Evolutionary conservation across 345 rosid genomes (phyloP).

Genomic region (Garcia nutans): DNA sequence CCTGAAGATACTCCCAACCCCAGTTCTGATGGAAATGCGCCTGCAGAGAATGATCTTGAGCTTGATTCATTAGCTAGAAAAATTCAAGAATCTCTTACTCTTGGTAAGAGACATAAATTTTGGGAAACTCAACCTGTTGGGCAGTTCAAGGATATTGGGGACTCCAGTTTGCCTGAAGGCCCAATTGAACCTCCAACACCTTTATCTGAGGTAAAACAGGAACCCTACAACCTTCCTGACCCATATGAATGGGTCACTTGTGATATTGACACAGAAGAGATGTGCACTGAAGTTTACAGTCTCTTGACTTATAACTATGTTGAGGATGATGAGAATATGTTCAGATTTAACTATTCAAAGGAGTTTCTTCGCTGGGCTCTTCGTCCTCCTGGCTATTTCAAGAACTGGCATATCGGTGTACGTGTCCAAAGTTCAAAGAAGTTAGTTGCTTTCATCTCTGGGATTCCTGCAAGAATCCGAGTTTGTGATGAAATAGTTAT

Average conservation of each 20-base stretch:
- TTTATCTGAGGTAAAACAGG: slow-evolving; percentile 76
- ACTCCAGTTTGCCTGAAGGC: slow-evolving; percentile 68
- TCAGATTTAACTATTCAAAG: slow-evolving; percentile 90
- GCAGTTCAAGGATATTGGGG: slow-evolving; percentile 73
- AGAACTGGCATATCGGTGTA: slow-evolving; percentile 87
- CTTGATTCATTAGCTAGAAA: slow-evolving; percentile 61
- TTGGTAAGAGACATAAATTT: slow-evolving; percentile 61
- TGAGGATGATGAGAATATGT: slow-evolving; percentile 92
- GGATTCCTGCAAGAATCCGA: slow-evolving; percentile 78
- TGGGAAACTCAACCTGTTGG: slow-evolving; percentile 98
- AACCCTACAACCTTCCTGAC: slow-evolving; percentile 77
- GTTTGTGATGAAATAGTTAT: slow-evolving; percentile 61
- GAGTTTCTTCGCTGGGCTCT: slow-evolving; percentile 90
- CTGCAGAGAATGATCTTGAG: slow-evolving; percentile 36
- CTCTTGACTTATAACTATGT: slow-evolving; percentile 80
- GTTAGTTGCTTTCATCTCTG: slow-evolving; percentile 84
- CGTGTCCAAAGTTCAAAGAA: slow-evolving; percentile 74
- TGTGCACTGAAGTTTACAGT: slow-evolving; percentile 65
- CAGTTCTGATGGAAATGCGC: slow-evolving; percentile 38
- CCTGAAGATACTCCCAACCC: slow-evolving; percentile 41
- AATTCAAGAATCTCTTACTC: slow-evolving; percentile 61
- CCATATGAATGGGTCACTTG: slow-evolving; percentile 84
- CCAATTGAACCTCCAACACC: slow-evolving; percentile 65
- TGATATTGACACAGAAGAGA: slow-evolving; percentile 70
- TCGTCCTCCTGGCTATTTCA: slow-evolving; percentile 67